These are phyloP conservation scores for Talaromyces islandicus DNA, from an alignment of 2,329 filamentous ascomycete genomes.

Conservation along the genomic window DNA sequence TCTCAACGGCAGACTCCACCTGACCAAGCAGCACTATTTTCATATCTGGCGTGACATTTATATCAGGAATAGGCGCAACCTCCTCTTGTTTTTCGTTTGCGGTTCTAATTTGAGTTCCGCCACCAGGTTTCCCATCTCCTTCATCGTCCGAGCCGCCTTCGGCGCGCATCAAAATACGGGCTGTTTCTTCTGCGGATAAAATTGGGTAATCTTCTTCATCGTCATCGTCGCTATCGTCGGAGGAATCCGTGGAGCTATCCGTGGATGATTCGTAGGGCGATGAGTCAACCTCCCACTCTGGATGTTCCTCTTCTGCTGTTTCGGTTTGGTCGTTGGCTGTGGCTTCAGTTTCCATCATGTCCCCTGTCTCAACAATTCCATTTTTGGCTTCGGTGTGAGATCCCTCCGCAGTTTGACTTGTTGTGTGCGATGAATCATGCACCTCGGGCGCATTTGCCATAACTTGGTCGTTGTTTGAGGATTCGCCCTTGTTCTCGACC, in stretches of 20 bases:
- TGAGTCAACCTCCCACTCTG: conserved; percentile 81
- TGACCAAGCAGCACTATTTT: conserved; percentile 68
- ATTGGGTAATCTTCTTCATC: conserved; percentile 61
- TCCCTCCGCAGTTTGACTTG: not conserved
- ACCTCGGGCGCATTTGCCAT: not conserved
- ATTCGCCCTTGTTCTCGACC: not conserved
- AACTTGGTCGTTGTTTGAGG: not conserved
- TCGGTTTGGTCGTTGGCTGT: conserved; percentile 19
- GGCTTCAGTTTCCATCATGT: conserved; percentile 7
- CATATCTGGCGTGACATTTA: conserved; percentile 71
- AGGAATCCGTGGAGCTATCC: conserved; percentile 58
- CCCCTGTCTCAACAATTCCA: not conserved
- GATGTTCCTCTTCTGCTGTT: conserved; percentile 47
- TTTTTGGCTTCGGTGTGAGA: not conserved
- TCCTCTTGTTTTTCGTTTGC: conserved; percentile 70
- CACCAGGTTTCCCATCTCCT: conserved; percentile 47
- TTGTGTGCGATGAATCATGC: not conserved
- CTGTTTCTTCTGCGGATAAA: conserved; percentile 74
- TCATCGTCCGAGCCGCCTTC: conserved; percentile 78
- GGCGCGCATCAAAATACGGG: conserved; percentile 75
- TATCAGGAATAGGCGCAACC: conserved; percentile 64
- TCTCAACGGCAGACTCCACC: conserved; percentile 73
- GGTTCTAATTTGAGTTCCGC: conserved; percentile 58
- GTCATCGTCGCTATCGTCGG: conserved; percentile 43
- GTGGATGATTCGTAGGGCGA: conserved; percentile 65